Base-by-base conservation (phyloP, 805 yeast genomes). In the Saturnispora zaruensis region DNA sequence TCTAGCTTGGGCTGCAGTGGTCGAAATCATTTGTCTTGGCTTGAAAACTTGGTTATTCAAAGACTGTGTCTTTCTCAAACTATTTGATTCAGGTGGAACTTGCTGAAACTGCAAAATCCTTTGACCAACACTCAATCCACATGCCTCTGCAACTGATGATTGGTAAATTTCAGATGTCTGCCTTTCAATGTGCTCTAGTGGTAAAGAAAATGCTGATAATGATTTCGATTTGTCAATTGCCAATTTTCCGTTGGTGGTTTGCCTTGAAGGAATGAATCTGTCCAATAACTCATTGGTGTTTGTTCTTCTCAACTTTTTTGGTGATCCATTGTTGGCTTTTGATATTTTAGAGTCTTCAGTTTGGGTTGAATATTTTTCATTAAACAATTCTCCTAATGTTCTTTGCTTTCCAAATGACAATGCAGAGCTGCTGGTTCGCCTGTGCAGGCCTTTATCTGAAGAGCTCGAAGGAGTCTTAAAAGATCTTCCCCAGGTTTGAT, bases 101-200 rank as follows among this genome's bases (percentile, higher is more conserved):
- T 93, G 95, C 64, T 87, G 84, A 66, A 85, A 91, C 58, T 87
- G 89, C 51, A 91, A 69, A 36, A 93, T 87, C 55, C 96, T 73
- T 54, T 87, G 84, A 53, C 87, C 84, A 59, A 86, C 77, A 51
- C 85, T 83, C 45, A 89, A 72, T 0, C 99, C 98, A 65, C 97
- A 91, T 0, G 97, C 98, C 61, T 85, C 85, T 0, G 97, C 98
- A 2, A 91, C 96, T 25, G 87, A 82, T 58, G 79, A 79, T 63
- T 84, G 84, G 60, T 87, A 87, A 5, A 77, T 74, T 53, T 74
- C 72, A 7, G 75, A 66, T 3, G 78, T 76, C 59, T 77, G 80
- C 3, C 76, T 75, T 55, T 72, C 73, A 41, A 78, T 76, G 58
- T 78, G 81, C 6, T 77, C 74, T 52, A 71, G 70, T 1, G 82